Evolutionary conservation across 495 filamentous ascomycete species (phyloP).

Genomic region (Penicillium lagena): DNA sequence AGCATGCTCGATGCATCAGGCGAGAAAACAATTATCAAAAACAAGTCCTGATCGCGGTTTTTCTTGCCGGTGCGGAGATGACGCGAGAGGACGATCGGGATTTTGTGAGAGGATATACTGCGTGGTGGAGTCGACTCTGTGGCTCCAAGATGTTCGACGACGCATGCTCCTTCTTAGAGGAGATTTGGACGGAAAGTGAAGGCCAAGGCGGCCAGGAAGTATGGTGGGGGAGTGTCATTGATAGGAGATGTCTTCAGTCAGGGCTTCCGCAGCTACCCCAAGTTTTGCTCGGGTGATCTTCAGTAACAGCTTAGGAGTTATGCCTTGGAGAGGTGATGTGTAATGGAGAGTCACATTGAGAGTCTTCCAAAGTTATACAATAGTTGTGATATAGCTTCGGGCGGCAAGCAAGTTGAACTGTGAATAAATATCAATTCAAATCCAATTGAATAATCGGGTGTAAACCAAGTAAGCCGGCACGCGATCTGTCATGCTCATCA

Average conservation of each 20-base stretch:
- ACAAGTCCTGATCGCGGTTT: background rate
- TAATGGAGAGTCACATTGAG: too few species aligned
- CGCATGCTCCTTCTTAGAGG: constrained; percentile 1
- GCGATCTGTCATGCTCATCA: too few species aligned
- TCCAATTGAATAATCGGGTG: too few species aligned
- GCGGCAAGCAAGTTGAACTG: too few species aligned
- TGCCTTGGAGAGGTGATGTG: too few species aligned
- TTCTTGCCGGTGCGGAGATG: background rate
- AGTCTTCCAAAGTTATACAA: too few species aligned
- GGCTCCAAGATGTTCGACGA: constrained; percentile 3
- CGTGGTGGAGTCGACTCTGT: background rate
- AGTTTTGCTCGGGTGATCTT: background rate
- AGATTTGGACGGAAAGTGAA: background rate
- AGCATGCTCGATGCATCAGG: constrained; percentile 1
- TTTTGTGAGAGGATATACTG: background rate
- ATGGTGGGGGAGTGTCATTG: constrained; percentile 8
- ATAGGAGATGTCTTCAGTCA: background rate
- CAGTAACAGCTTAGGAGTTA: too few species aligned
- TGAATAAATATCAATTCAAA: too few species aligned
- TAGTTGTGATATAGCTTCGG: too few species aligned
- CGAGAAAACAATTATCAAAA: constrained; percentile 1
- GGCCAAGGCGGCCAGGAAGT: background rate
- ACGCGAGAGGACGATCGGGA: background rate
- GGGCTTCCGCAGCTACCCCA: background rate
- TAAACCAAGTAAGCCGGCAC: too few species aligned